phyloP scores from a whole-genome alignment of 371 early-diverging fungal species.

The Rhizopus microsporus region DNA sequence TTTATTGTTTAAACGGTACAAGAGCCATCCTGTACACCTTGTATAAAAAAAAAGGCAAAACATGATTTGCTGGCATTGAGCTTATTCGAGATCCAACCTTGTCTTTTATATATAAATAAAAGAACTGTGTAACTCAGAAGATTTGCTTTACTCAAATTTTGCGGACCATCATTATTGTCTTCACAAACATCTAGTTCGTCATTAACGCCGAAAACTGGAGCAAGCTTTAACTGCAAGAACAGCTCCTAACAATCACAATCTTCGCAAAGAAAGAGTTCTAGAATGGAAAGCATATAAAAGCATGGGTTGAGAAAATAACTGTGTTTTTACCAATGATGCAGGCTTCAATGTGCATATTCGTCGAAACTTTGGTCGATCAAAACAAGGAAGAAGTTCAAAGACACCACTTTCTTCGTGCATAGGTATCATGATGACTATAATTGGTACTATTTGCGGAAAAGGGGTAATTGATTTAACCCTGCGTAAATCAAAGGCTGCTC shows the following conservation, averaged over 20 bases:
- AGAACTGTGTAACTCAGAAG: too few species aligned
- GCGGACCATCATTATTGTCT: not conserved
- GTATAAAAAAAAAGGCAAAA: too few species aligned
- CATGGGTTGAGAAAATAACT: not conserved
- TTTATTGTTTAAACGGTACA: too few species aligned
- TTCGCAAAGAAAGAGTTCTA: slow-evolving; percentile 5
- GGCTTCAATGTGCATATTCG: slow-evolving; percentile 16
- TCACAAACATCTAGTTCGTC: slow-evolving; percentile 3
- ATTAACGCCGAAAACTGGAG: slow-evolving; percentile 4
- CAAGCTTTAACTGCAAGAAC: slow-evolving; percentile 3
- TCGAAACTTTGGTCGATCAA: not conserved
- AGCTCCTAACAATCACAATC: not conserved
- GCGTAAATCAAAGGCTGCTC: slow-evolving; percentile 19
- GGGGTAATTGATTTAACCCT: slow-evolving; percentile 14
- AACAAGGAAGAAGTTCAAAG: slow-evolving; percentile 12
- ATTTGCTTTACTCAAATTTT: too few species aligned
- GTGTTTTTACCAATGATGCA: slow-evolving; percentile 19
- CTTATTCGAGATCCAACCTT: too few species aligned
- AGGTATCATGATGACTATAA: slow-evolving; percentile 12
- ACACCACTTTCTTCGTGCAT: slow-evolving; percentile 8
- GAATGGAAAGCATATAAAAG: slow-evolving; percentile 1
- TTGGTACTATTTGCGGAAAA: slow-evolving; percentile 21
- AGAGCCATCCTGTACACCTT: too few species aligned
- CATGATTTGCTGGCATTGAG: too few species aligned
- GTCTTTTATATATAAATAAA: too few species aligned